These are phyloP conservation scores for Catunica adiposa DNA, from an alignment of 2,329 filamentous ascomycete species.

Conservation along the genomic window DNA sequence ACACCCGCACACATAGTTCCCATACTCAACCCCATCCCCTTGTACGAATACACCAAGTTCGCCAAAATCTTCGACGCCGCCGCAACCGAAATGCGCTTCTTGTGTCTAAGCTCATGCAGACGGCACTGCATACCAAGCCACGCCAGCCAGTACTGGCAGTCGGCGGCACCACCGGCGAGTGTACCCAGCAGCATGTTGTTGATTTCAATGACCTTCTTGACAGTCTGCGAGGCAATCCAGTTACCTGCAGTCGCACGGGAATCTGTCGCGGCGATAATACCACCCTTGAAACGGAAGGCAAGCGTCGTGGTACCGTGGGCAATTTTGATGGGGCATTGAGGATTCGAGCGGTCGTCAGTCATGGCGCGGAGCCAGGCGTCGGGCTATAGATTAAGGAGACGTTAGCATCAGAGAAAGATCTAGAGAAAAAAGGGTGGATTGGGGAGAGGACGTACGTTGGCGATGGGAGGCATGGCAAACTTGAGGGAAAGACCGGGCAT, in stretches of 20 bases:
- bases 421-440: neutral
- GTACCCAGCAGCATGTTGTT: conserved; percentile 87
- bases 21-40: conserved; percentile 97
- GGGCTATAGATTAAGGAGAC: conserved; percentile 36
- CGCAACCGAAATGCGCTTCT: conserved; percentile 93
- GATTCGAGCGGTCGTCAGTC: conserved; percentile 94
- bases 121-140: conserved; percentile 99
- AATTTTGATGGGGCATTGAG: conserved; percentile 96
- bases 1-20: conserved; percentile 99
- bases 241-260: conserved; percentile 92
- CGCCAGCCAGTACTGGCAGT: conserved; percentile 99
- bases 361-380: conserved; percentile 90
- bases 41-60: conserved; percentile 96
- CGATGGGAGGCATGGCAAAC: conserved; percentile 86
- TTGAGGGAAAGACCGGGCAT: conserved; percentile 69
- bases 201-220: conserved; percentile 99
- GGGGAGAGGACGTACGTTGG: conserved; percentile 45
- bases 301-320: conserved; percentile 97
- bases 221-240: conserved; percentile 99
- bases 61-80: conserved; percentile 96
- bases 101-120: conserved; percentile 96
- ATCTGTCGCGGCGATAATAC: conserved; percentile 96
- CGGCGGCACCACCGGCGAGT: conserved; percentile 95
- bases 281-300: conserved; percentile 93
- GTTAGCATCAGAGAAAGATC: conserved; percentile 11